Evolutionary conservation across 2,329 filamentous ascomycete genomes (phyloP).

Genomic region (Hortaea sp.): DNA sequence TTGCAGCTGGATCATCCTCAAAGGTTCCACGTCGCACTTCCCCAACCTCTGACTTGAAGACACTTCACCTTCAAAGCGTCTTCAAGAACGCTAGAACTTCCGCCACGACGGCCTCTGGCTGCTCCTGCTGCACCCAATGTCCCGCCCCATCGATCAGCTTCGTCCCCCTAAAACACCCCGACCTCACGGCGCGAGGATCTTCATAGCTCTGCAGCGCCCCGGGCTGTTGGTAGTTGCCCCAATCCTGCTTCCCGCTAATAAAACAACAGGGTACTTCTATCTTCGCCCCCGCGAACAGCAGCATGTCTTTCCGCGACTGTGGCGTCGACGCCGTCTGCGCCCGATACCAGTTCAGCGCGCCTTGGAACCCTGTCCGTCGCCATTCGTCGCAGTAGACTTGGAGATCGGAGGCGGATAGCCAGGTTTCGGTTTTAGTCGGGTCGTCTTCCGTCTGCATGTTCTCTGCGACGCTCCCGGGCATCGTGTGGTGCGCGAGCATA

Average conservation of each 20-base stretch:
- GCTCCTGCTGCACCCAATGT: constrained; percentile 62
- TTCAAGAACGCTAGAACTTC: constrained; percentile 37
- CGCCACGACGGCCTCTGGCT: constrained; percentile 44
- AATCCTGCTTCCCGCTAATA: constrained; percentile 53
- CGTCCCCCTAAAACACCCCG: constrained; percentile 43
- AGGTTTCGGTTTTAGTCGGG: constrained; percentile 34
- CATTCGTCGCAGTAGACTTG: constrained; percentile 52
- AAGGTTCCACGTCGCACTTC: too few relatives aligned
- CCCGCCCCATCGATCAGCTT: constrained; percentile 50
- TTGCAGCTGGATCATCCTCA: too few relatives aligned
- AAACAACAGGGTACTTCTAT: constrained; percentile 53
- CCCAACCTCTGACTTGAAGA: too few relatives aligned
- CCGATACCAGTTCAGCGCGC: constrained; percentile 58
- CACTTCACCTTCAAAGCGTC: neutral
- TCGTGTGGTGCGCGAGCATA: constrained; percentile 48
- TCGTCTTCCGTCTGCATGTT: constrained; percentile 41
- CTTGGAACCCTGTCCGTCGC: constrained; percentile 53
- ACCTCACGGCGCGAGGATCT: constrained; percentile 23
- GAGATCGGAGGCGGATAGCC: constrained; percentile 51
- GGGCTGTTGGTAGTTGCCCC: constrained; percentile 59
- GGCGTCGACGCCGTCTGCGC: constrained; percentile 40
- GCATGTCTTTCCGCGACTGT: constrained; percentile 41
- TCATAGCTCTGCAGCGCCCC: constrained; percentile 51
- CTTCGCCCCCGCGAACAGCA: constrained; percentile 49
- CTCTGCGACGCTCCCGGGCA: constrained; percentile 47